Evolutionary conservation across 176 grass and related monocot genomes (phyloP), one percentile per base, ranked within the genome.

Genomic region (Dactylis glomerata): DNA sequence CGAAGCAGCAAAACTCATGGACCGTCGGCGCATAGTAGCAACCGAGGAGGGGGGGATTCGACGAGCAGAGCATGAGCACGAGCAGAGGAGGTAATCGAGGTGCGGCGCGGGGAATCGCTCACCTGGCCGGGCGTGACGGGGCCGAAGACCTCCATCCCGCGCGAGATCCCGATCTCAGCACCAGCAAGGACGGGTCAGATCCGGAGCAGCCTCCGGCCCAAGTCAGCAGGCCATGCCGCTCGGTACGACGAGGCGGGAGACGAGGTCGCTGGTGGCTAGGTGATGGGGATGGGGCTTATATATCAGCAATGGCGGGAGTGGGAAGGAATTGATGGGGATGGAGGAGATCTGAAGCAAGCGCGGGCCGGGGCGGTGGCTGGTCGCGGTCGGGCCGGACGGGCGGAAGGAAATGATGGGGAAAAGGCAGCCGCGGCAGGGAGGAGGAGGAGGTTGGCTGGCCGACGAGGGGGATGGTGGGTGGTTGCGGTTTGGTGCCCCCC

Each of bases 71-170:
- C 32, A 67, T 0, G 0, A 38, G 49, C 32, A 67, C 0, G 0
- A 34, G 64, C 32, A 17, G 68, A 45, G 11, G 14, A 71, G 68
- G 0, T 14, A 71, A 16, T 44, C 3, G 1, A 7, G 37, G 22
- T 0, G 37, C 12, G n/a, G 68, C 0, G 66, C 20, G 20, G 66
- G 5, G 37, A 8, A 8, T 61, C 58, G 92, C 92, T 61, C 58
- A 94, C 92, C 89, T 94, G 92, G 10, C 90, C 92, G 34, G 90
- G 87, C 49, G 84, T 89, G 79, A 94, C 92, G 63, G 87, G 92
- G 55, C 86, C 89, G 75, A 89, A 92, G 78, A 92, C 87, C 83
- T 92, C 90, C 90, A 92, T 92, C 30, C 22, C 58, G 22, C 6
- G 42, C 17, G 23, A 62, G 85, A 81, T 63, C 74, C n/a, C 26